A percentile compares a stretch with the other conserved stretches of the same genome.
These are phyloP conservation scores for Tremella yokohamensis DNA, from an alignment of 768 basidiomycete species.

Conservation along the genomic window DNA sequence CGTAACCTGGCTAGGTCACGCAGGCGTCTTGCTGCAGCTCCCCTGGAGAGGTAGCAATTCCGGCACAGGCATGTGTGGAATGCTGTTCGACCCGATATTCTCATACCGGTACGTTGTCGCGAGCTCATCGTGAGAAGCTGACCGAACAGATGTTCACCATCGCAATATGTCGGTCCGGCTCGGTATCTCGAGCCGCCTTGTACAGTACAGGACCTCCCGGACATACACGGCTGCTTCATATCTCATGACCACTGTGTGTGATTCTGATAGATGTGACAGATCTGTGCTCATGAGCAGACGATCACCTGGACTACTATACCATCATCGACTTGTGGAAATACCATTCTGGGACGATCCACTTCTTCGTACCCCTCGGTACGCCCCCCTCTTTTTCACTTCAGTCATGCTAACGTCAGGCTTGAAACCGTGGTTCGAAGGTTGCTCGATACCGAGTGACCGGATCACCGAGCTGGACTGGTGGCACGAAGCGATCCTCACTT, in stretches of 20 bases:
- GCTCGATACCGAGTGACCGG: conserved; percentile 35
- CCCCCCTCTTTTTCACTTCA: not conserved
- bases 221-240: conserved; percentile 47
- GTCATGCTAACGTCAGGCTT: conserved; percentile 26
- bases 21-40: conserved; percentile 41
- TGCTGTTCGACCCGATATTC: conserved; percentile 50
- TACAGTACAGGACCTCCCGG: conserved; percentile 37
- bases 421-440: conserved; percentile 45
- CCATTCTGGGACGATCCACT: conserved; percentile 43
- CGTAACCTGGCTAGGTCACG: conserved; percentile 50
- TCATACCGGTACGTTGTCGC: conserved; percentile 41
- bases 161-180: conserved; percentile 47
- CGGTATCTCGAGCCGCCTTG: conserved; percentile 45
- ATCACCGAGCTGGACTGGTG: conserved; percentile 50
- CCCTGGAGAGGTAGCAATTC: conserved; percentile 35
- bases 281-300: conserved; percentile 28
- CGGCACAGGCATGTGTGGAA: conserved; percentile 35
- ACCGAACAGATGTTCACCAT: conserved; percentile 44
- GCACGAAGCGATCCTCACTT: conserved; percentile 38
- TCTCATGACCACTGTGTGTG: conserved; percentile 50
- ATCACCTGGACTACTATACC: conserved; percentile 50
- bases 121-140: not conserved
- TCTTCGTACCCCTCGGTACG: conserved; percentile 47
- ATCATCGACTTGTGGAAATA: conserved; percentile 47
- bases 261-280: not conserved